Evolutionary conservation across 2,329 filamentous ascomycete genomes (phyloP).

Genomic region (Penicillium sp.): DNA sequence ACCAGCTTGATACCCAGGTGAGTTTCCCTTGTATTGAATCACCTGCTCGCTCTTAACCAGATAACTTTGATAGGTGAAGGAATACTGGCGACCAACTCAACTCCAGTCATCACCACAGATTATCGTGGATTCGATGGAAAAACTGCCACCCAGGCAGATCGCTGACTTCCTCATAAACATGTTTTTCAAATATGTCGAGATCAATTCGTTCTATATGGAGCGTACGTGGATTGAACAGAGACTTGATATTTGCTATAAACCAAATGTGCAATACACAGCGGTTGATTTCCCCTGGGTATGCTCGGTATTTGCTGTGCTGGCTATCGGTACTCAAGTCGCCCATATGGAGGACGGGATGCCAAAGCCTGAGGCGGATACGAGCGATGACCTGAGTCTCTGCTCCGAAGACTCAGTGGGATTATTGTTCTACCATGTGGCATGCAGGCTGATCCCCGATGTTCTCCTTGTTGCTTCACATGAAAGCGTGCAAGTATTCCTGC

Average conservation of each 20-base stretch:
- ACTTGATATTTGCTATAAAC: slow-evolving; percentile 33
- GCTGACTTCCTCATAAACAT: slow-evolving; percentile 38
- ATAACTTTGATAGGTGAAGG: no score
- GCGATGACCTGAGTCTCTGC: slow-evolving; percentile 26
- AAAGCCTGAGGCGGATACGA: slow-evolving; percentile 13
- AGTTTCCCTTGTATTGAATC: no score
- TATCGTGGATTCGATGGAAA: slow-evolving; percentile 32
- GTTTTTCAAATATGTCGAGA: slow-evolving; percentile 41
- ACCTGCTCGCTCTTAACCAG: no score
- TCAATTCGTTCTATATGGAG: slow-evolving; percentile 42
- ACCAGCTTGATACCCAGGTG: slow-evolving; percentile 18
- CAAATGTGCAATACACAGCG: no score
- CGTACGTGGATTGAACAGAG: slow-evolving; percentile 37
- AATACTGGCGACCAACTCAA: slow-evolving; percentile 41
- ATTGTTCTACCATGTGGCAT: slow-evolving; percentile 55
- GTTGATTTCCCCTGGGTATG: slow-evolving; percentile 39
- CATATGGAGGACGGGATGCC: slow-evolving; percentile 36
- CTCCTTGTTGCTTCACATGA: slow-evolving; percentile 55
- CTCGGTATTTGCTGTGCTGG: slow-evolving; percentile 39
- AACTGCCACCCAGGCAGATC: slow-evolving; percentile 39
- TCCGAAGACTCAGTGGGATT: slow-evolving; percentile 54
- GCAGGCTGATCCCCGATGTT: slow-evolving; percentile 53
- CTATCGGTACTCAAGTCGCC: slow-evolving; percentile 42
- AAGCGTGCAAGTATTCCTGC: slow-evolving; percentile 56
- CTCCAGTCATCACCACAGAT: slow-evolving; percentile 34